Evolutionary conservation across 2,329 filamentous ascomycete genomes (phyloP).

Genomic region (Leptographium lundbergii): DNA sequence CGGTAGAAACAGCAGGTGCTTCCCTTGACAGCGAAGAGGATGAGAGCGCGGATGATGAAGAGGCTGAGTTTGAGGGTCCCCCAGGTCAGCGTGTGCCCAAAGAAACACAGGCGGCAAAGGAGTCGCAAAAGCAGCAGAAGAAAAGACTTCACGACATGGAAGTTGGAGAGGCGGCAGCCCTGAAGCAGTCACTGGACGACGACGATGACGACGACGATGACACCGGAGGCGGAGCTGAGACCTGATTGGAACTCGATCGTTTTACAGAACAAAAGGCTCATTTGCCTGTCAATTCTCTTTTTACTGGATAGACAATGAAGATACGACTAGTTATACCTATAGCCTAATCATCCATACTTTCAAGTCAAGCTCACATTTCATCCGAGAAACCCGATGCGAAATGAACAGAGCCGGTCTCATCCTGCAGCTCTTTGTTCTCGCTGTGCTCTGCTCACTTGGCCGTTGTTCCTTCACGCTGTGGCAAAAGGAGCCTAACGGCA

Average conservation of each 20-base stretch:
- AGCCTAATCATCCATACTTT: neutral
- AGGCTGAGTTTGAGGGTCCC: conserved; percentile 29
- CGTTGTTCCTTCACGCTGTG: neutral
- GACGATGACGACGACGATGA: conserved; percentile 53
- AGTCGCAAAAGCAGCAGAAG: conserved; percentile 31
- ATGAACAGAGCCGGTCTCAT: neutral
- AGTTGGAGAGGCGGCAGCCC: conserved; percentile 41
- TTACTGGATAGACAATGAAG: neutral
- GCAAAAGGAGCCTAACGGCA: neutral
- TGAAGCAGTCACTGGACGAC: conserved; percentile 19
- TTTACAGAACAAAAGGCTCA: neutral
- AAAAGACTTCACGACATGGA: conserved; percentile 48
- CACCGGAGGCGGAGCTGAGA: conserved; percentile 19
- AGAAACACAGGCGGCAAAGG: conserved; percentile 33
- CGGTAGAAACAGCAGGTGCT: conserved; percentile 9
- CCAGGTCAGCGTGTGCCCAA: conserved; percentile 27
- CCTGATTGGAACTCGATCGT: neutral
- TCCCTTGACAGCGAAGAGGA: conserved; percentile 29
- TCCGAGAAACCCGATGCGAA: neutral
- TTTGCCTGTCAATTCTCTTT: neutral
- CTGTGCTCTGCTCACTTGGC: neutral
- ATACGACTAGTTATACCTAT: neutral
- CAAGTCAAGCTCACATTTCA: neutral
- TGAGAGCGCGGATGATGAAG: conserved; percentile 27
- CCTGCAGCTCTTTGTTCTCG: neutral